Evolutionary conservation across 2,329 filamentous ascomycete species (phyloP).

Genomic region (Didymella exigua): DNA sequence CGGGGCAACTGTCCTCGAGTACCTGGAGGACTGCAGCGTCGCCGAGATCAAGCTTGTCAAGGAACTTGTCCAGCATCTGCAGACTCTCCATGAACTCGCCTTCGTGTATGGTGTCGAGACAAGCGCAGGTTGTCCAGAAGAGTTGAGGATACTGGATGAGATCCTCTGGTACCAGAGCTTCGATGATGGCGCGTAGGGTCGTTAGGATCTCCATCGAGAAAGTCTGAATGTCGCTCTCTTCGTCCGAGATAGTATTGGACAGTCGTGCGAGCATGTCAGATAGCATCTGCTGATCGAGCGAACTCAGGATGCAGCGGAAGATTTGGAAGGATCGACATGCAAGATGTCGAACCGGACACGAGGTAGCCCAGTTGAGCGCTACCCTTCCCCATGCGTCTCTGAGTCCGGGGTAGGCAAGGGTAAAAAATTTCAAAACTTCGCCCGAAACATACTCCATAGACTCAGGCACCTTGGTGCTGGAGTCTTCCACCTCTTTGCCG

Average conservation of each 20-base stretch:
- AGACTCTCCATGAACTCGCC: conserved; percentile 90
- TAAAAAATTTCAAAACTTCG: conserved; percentile 84
- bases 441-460: conserved; percentile 86
- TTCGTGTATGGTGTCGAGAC: conserved; percentile 95
- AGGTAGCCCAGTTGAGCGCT: conserved; percentile 93
- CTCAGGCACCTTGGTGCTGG: conserved; percentile 78
- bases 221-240: conserved; percentile 89
- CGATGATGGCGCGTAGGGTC: conserved; percentile 88
- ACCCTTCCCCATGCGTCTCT: conserved; percentile 91
- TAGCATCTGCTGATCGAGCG: conserved; percentile 89
- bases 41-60: conserved; percentile 82
- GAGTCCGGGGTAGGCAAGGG: conserved; percentile 80
- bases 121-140: conserved; percentile 98
- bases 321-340: conserved; percentile 98
- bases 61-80: conserved; percentile 85
- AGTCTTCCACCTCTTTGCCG: conserved; percentile 70
- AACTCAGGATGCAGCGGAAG: conserved; percentile 90
- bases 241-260: conserved; percentile 96
- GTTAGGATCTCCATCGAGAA: conserved; percentile 98
- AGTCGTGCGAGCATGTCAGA: conserved; percentile 94
- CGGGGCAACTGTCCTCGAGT: conserved; percentile 78
- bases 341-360: conserved; percentile 91
- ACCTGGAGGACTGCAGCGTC: conserved; percentile 70
- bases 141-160: conserved; percentile 90
- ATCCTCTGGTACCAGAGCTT: conserved; percentile 78